A percentile compares a stretch with the other conserved stretches of the same genome.
phyloP scores from a whole-genome alignment of 129 eudicot genomes.

The Cynara cardunculus region DNA sequence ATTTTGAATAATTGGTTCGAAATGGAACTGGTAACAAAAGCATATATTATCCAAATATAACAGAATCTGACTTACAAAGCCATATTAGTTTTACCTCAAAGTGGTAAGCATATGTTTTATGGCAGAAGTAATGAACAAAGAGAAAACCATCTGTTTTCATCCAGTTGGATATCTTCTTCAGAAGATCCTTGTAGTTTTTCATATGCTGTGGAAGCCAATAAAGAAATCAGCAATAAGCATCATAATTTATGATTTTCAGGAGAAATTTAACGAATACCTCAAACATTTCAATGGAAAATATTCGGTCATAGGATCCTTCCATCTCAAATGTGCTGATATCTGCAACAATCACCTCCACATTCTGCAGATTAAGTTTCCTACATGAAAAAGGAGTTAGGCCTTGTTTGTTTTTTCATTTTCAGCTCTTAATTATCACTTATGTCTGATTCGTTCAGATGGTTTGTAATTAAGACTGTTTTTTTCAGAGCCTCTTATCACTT shows the following conservation, averaged over 20 bases:
- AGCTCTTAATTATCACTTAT: too few species aligned
- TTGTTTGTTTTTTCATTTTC: too few species aligned
- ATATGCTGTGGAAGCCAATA: constrained; percentile 61
- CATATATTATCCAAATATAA: not conserved
- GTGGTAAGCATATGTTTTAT: constrained; percentile 91
- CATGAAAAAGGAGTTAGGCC: not conserved
- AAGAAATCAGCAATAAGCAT: not conserved
- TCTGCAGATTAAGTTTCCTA: constrained; percentile 73
- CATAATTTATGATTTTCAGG: not conserved
- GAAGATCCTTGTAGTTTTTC: constrained; percentile 88
- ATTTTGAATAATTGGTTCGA: not conserved
- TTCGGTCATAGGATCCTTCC: constrained; percentile 89
- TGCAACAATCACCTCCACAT: constrained; percentile 80
- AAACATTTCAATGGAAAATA: constrained; percentile 98
- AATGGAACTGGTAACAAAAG: not conserved
- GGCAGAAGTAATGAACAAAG: constrained; percentile 94
- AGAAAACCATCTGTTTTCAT: constrained; percentile 72
- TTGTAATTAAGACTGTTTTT: too few species aligned
- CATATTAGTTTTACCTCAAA: constrained; percentile 62
- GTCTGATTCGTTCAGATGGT: too few species aligned
- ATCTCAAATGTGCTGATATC: constrained; percentile 91
- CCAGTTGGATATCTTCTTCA: constrained; percentile 88
- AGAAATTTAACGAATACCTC: constrained; percentile 46
- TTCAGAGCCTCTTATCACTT: too few species aligned
- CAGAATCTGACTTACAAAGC: not conserved